These are phyloP conservation scores for Immersiella caudata DNA, from an alignment of 495 filamentous ascomycete genomes.

Conservation along the genomic window DNA sequence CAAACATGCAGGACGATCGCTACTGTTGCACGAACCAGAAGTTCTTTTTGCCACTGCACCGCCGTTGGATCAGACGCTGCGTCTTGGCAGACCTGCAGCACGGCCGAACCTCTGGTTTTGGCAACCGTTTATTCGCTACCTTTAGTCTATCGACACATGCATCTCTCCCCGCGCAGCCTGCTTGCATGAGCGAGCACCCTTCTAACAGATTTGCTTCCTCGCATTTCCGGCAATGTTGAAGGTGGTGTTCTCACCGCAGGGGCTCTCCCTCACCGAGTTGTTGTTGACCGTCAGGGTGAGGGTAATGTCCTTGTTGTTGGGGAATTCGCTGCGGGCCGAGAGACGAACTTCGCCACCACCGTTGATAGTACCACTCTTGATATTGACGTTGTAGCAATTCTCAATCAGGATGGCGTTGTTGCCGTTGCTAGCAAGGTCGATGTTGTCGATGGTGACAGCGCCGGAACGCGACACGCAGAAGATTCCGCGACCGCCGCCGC, in stretches of 20 bases:
- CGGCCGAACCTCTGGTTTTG: too few species aligned
- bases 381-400: slow-evolving; percentile 51
- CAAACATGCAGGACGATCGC: too few species aligned
- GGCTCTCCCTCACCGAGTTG: slow-evolving; percentile 46
- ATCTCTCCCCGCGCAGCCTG: too few species aligned
- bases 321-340: slow-evolving; percentile 46
- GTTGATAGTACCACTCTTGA: slow-evolving; percentile 45
- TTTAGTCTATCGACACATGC: too few species aligned
- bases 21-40: too few species aligned
- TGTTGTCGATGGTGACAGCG: slow-evolving; percentile 38
- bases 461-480: slow-evolving; percentile 54
- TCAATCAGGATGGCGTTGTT: slow-evolving; percentile 54
- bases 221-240: slow-evolving; percentile 45
- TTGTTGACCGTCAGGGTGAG: slow-evolving; percentile 45
- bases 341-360: slow-evolving; percentile 52
- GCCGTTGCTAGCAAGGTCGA: slow-evolving; percentile 48
- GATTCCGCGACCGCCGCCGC: slow-evolving; percentile 50
- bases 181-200: too few species aligned
- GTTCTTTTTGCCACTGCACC: too few species aligned
- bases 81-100: too few species aligned
- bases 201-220: slow-evolving; percentile 40
- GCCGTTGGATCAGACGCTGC: too few species aligned
- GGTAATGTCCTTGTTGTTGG: slow-evolving; percentile 45
- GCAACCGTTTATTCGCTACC: too few species aligned
- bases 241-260: slow-evolving; percentile 47